These are phyloP conservation scores for Thielaviopsis musarum DNA, from an alignment of 2,329 filamentous ascomycete genomes.

Conservation along the genomic window DNA sequence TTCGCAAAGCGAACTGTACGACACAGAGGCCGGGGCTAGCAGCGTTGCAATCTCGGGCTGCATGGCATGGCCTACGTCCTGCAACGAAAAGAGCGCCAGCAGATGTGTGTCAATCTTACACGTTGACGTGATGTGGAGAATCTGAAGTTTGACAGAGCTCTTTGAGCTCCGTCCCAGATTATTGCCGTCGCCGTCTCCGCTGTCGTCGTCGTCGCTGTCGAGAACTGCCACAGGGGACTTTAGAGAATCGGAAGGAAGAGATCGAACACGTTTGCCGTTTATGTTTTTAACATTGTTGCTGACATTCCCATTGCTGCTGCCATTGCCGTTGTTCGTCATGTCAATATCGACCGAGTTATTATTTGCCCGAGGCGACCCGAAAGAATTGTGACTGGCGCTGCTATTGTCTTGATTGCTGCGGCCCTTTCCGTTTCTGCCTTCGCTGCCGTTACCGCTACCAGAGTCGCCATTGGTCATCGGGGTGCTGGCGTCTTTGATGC, in stretches of 20 bases:
- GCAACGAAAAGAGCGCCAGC: slow-evolving; percentile 5
- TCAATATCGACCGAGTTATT: neutral
- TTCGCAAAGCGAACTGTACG: slow-evolving; percentile 1
- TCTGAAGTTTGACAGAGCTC: slow-evolving; percentile 1
- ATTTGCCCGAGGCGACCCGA: neutral
- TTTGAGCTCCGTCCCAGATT: neutral
- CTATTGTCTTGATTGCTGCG: neutral
- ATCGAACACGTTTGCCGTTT: neutral
- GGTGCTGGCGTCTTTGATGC: neutral
- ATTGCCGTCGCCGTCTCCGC: neutral
- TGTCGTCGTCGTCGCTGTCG: neutral
- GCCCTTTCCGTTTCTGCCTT: neutral
- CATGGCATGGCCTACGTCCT: neutral
- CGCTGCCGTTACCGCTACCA: neutral
- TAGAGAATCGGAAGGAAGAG: neutral
- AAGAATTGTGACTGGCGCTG: neutral
- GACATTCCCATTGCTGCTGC: neutral
- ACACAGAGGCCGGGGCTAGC: neutral
- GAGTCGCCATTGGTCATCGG: neutral
- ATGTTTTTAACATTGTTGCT: neutral
- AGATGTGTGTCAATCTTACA: slow-evolving; percentile 10
- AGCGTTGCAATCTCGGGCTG: slow-evolving; percentile 10
- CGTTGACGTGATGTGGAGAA: slow-evolving; percentile 5
- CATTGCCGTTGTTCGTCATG: neutral
- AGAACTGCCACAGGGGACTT: neutral